These are phyloP conservation scores for Moesziomyces sp. DNA, from an alignment of 1,284 basidiomycete species.

Conservation along the genomic window DNA sequence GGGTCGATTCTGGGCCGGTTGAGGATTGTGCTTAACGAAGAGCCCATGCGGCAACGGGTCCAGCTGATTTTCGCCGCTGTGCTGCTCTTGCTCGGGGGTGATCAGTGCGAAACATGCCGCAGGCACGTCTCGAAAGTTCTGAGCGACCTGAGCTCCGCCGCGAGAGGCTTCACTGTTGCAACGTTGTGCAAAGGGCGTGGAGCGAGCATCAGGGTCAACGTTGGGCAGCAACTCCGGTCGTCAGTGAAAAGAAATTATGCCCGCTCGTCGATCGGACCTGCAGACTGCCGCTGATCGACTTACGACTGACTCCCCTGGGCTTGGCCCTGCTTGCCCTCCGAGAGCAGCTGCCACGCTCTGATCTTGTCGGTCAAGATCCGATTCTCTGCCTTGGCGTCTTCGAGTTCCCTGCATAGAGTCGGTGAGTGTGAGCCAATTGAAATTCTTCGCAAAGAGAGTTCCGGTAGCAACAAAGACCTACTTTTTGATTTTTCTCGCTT, in stretches of 20 bases:
- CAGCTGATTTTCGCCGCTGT: background rate
- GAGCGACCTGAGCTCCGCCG: background rate
- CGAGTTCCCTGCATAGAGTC: conserved; percentile 11
- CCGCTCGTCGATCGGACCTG: background rate
- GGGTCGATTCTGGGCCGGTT: too few relatives aligned
- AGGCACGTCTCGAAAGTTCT: background rate
- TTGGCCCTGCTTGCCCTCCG: background rate
- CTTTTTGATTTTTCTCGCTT: conserved; percentile 12
- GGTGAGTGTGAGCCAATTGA: background rate
- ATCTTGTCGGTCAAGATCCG: conserved; percentile 17
- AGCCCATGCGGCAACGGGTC: background rate
- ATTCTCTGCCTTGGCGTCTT: conserved; percentile 16
- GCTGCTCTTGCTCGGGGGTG: background rate
- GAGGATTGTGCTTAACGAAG: background rate
- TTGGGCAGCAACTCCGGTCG: background rate
- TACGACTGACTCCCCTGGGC: background rate
- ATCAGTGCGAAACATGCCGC: background rate
- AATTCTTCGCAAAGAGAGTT: background rate
- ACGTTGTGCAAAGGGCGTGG: background rate
- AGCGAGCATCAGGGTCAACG: too few relatives aligned
- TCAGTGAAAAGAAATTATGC: background rate
- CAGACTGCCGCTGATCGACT: background rate
- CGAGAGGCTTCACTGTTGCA: background rate
- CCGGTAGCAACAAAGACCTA: background rate
- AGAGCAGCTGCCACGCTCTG: background rate